Conservation (phyloP, 2,329 filamentous ascomycete species). For the Rachicladosporium sp. region DNA sequence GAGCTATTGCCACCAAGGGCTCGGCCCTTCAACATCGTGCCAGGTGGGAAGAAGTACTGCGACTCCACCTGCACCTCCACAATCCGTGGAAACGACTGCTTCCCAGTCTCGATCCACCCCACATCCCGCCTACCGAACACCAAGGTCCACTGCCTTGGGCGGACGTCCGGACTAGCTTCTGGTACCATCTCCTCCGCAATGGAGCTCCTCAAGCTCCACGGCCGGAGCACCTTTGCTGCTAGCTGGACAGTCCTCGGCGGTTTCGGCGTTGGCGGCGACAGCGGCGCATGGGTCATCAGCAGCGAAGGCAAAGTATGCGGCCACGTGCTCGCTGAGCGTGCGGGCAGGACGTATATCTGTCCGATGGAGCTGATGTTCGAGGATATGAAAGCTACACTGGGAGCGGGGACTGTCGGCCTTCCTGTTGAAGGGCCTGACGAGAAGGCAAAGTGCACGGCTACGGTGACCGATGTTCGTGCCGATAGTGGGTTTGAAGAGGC, state of each 20-base stretch:
- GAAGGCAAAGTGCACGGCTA: too few relatives aligned
- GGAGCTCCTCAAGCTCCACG: slow-evolving; percentile 76
- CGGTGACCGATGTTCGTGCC: too few relatives aligned
- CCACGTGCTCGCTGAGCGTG: slow-evolving; percentile 71
- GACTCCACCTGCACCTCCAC: slow-evolving; percentile 7
- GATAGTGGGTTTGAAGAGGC: too few relatives aligned
- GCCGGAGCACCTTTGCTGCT: slow-evolving; percentile 66
- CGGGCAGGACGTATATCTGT: slow-evolving; percentile 73
- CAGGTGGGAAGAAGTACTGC: slow-evolving; percentile 34
- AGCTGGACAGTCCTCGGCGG: slow-evolving; percentile 51
- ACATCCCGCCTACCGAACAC: slow-evolving; percentile 57
- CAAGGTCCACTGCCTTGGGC: slow-evolving; percentile 75
- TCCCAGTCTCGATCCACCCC: slow-evolving; percentile 40
- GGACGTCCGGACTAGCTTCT: slow-evolving; percentile 71
- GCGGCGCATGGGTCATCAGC: slow-evolving; percentile 85
- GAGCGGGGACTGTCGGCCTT: slow-evolving; percentile 56
- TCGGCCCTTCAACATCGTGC: slow-evolving; percentile 61
- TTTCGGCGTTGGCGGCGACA: slow-evolving; percentile 68
- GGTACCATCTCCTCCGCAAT: slow-evolving; percentile 68
- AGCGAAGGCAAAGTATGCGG: slow-evolving; percentile 70
- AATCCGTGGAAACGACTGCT: slow-evolving; percentile 27
- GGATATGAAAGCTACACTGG: slow-evolving; percentile 70
- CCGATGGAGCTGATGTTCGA: slow-evolving; percentile 84
- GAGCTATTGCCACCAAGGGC: slow-evolving; percentile 60
- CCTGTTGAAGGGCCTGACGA: slow-evolving; percentile 29